Base-by-base conservation (phyloP, 2,329 filamentous ascomycete genomes). In the Penicillium brasilianum region DNA sequence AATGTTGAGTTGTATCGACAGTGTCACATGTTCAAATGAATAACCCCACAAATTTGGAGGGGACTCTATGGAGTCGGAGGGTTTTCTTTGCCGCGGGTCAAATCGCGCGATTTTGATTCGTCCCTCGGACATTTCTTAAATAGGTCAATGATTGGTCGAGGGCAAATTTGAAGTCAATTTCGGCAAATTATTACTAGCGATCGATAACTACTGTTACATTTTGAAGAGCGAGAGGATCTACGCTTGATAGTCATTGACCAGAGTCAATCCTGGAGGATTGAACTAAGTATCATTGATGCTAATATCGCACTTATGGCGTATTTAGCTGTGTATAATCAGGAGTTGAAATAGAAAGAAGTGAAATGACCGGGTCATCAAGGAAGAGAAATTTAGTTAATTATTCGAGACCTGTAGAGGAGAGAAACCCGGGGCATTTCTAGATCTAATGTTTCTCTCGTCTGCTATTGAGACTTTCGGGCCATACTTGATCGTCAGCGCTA, bases 31-130 rank as follows among this genome's bases (percentile, higher is more conserved):
- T 41, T 43, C 54, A 64, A 56, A 62, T 59, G 37, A 55, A 39
- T 3, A 18, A 34, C 10, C 28, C 52, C 41, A 43, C 52, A 50
- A 28, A 32, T 41, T 51, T 44, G 53, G 48, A 50, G 55, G 54
- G 54, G 8, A 39, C 46, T 43, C 25, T 58, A 60, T 54, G 58
- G 52, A 46, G 25, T n/a, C 61, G 63, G 63, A 62, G 58, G 63
- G 51, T 64, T 64, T 64, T 50, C n/a, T 37, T 58, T 57, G 32
- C 20, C 46, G 58, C 20, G 43, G 57, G 37, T n/a, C 8, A 28
- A 20, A 48, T 62, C n/a, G 54, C 41, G 20, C n/a, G 11, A 48
- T 58, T 56, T 39, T 57, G 56, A 61, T 59, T 62, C 43, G 55
- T 20, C 9, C 37, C 22, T 65, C 63, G 63, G 61, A 62, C 39